These are phyloP conservation scores for Agrostemma githago DNA, from an alignment of 148 eudicot genomes.

Conservation along the genomic window DNA sequence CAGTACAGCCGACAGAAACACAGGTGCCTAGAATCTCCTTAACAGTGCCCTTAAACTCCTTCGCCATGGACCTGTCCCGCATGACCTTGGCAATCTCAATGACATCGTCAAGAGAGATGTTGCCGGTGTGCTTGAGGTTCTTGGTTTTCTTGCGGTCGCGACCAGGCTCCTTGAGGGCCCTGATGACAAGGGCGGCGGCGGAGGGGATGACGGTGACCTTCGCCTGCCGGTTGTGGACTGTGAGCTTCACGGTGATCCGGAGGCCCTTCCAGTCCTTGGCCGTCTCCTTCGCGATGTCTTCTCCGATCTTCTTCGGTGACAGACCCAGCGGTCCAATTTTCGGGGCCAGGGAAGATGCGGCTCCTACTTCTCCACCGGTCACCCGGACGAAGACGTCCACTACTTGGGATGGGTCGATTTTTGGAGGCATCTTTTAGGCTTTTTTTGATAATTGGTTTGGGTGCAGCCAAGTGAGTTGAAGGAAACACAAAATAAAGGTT, in stretches of 20 bases:
- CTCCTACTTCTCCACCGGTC: constrained; percentile 29
- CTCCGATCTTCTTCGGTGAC: constrained; percentile 28
- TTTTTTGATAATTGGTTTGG: no score
- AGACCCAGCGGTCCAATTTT: constrained; percentile 30
- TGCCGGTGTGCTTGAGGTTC: constrained; percentile 22
- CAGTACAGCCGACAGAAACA: constrained; percentile 27
- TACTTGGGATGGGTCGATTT: constrained; percentile 26
- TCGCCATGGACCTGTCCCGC: constrained; percentile 27
- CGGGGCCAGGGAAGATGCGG: constrained; percentile 24
- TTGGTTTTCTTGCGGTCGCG: constrained; percentile 23
- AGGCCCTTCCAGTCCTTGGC: constrained; percentile 31
- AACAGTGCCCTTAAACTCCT: not conserved
- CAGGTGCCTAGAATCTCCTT: constrained; percentile 30
- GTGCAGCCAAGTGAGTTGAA: no score
- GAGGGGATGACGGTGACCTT: constrained; percentile 27
- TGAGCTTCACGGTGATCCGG: constrained; percentile 25
- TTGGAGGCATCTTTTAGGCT: constrained; percentile 21
- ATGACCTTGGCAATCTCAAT: constrained; percentile 15
- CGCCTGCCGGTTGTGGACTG: constrained; percentile 28
- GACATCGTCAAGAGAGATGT: no score
- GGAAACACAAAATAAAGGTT: no score
- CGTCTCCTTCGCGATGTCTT: not conserved
- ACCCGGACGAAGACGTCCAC: constrained; percentile 28
- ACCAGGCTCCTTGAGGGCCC: constrained; percentile 24
- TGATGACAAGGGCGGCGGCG: constrained; percentile 24